Conservation (phyloP, 176 grass and related monocot genomes). For the Aechmea fasciata region DNA sequence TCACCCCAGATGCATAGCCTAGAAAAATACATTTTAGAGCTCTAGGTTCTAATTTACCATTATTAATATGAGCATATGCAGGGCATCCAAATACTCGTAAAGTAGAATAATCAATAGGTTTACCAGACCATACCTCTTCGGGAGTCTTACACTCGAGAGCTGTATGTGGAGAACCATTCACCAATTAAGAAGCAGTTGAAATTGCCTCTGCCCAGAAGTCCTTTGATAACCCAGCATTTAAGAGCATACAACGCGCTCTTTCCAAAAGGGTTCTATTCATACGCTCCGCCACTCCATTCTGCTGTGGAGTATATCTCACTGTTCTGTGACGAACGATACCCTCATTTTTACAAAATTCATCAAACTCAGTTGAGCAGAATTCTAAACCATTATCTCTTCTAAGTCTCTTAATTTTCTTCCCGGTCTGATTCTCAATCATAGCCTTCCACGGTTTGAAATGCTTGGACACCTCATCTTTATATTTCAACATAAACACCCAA, state of each 20-base stretch:
- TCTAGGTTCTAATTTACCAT: too few species aligned
- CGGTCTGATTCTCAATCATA: not conserved
- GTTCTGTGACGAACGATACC: not conserved
- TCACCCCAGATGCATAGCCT: slow-evolving; percentile 10
- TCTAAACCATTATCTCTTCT: not conserved
- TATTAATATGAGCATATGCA: not conserved
- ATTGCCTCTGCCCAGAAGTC: slow-evolving; percentile 4
- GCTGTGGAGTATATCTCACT: not conserved
- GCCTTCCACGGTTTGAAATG: not conserved
- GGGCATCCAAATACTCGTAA: slow-evolving; percentile 16
- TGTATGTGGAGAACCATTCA: too few species aligned
- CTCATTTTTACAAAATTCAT: not conserved
- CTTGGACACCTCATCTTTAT: not conserved
- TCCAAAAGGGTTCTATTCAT: slow-evolving; percentile 26
- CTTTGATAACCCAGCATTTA: not conserved
- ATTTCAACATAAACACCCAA: not conserved
- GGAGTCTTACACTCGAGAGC: slow-evolving; percentile 9
- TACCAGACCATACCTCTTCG: slow-evolving; percentile 11
- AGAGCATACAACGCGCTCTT: slow-evolving; percentile 17
- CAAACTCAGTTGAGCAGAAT: not conserved
- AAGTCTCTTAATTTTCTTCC: not conserved
- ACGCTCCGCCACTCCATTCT: slow-evolving; percentile 4
- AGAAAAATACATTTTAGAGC: slow-evolving; percentile 12
- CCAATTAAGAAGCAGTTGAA: not conserved
- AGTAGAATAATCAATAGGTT: not conserved